These are phyloP conservation scores for Aaosphaeria arxii DNA, from an alignment of 2,329 filamentous ascomycete species.

Conservation along the genomic window DNA sequence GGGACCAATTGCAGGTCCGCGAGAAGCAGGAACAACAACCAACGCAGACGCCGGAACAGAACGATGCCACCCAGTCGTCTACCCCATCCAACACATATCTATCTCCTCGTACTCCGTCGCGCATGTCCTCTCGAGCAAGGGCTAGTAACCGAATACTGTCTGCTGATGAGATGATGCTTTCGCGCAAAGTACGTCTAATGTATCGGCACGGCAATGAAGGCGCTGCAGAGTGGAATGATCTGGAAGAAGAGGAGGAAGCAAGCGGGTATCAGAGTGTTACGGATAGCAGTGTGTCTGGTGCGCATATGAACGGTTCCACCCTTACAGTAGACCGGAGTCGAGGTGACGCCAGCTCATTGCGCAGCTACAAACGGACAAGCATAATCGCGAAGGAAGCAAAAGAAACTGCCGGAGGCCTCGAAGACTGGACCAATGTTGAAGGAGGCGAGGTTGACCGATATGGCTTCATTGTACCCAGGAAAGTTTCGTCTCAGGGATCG, in stretches of 20 bases:
- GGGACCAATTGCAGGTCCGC: too few relatives aligned
- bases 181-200: conserved; percentile 61
- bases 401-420: conserved; percentile 61
- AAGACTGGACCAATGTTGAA: conserved; percentile 62
- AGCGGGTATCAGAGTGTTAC: conserved; percentile 20
- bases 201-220: conserved; percentile 61
- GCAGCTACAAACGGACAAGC: conserved; percentile 24
- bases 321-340: conserved; percentile 23
- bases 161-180: conserved; percentile 62
- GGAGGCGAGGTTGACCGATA: conserved; percentile 62
- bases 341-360: conserved; percentile 26
- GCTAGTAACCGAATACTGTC: conserved; percentile 52
- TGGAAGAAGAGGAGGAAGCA: conserved; percentile 19
- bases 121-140: conserved; percentile 31
- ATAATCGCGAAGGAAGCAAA: conserved; percentile 49
- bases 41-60: conserved; percentile 4
- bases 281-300: conserved; percentile 20
- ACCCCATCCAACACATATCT: conserved; percentile 17
- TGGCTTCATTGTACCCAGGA: conserved; percentile 57
- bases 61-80: conserved; percentile 9
- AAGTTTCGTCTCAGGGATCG: conserved; percentile 29
- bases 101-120: conserved; percentile 35
- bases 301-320: conserved; percentile 23
- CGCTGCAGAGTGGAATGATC: conserved; percentile 43
- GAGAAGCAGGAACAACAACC: neutral